Base-by-base conservation (phyloP, 345 rosid species). In the Turnera subulata region DNA sequence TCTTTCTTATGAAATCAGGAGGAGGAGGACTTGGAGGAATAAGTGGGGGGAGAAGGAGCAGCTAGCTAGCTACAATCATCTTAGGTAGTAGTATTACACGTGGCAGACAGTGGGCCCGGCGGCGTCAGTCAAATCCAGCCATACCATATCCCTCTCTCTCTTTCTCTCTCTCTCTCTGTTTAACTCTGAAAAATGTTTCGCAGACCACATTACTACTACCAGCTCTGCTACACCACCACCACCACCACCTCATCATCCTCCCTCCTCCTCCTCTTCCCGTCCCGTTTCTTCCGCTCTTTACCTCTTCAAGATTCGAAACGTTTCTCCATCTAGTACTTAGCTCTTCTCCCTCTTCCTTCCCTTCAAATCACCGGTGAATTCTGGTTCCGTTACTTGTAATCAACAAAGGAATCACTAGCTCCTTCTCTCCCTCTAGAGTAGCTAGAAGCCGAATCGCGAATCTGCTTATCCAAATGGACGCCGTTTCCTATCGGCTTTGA, bases 41-140 rank as follows among this genome's bases (percentile, higher is more conserved):
- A n/a, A n/a, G n/a, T n/a, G n/a, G n/a, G n/a, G n/a, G n/a, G n/a
- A n/a, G n/a, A n/a, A n/a, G n/a, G n/a, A n/a, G n/a, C n/a, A n/a
- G n/a, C n/a, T n/a, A n/a, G n/a, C n/a, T n/a, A n/a, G n/a, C n/a
- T n/a, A n/a, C n/a, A n/a, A n/a, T n/a, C n/a, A n/a, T n/a, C n/a
- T n/a, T n/a, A n/a, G n/a, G n/a, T n/a, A n/a, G n/a, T n/a, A n/a
- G n/a, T n/a, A 18, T 50, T 56, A 18, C 49, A 51, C 49, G 26
- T 50, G 40, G 56, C 14, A 39, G 13, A 0, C 2, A 8, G 42
- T 50, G 56, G 65, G 26, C 49, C 64, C 57, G 56, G 65, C 56
- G 49, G 64, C 56, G n/a, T 60, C 57, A 50, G 65, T 50, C 65
- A 50, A 40, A 18, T 40, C 49, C 25, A 56, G 11, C 50, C 20